Evolutionary conservation across 768 basidiomycete species (phyloP).

Genomic region (Amanita exitialis): DNA sequence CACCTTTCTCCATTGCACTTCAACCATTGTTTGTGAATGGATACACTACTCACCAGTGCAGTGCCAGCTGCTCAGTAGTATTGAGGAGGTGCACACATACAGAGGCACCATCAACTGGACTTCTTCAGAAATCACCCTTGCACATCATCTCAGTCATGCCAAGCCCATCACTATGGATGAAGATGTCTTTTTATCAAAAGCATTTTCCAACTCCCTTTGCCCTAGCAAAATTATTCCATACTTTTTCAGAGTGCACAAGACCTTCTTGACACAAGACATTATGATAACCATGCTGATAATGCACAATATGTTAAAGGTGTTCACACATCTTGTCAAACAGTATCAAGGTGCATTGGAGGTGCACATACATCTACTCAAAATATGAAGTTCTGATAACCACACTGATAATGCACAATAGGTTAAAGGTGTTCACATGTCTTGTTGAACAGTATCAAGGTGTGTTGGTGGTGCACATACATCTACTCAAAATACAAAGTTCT

Average conservation of each 20-base stretch:
- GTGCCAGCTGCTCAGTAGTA: conserved; percentile 1
- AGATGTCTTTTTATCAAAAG: conserved; percentile 54
- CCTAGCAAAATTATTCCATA: conserved; percentile 75
- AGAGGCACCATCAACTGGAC: conserved; percentile 17
- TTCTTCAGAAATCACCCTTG: conserved; percentile 23
- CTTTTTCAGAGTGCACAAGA: conserved; percentile 60
- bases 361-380: neutral
- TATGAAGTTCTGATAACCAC: conserved; percentile 4
- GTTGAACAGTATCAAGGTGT: too few species aligned
- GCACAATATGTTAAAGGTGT: conserved; percentile 63
- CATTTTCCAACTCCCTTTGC: conserved; percentile 57
- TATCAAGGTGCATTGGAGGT: conserved; percentile 47
- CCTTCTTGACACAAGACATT: conserved; percentile 54
- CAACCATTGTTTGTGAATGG: conserved; percentile 7
- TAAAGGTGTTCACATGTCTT: too few species aligned
- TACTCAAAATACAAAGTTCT: too few species aligned
- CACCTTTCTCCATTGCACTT: conserved; percentile 9
- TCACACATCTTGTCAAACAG: conserved; percentile 63
- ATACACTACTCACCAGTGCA: conserved; percentile 3
- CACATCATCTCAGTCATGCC: conserved; percentile 22
- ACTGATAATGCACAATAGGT: too few species aligned
- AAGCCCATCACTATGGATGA: conserved; percentile 29
- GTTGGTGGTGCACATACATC: too few species aligned
- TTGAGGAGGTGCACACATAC: conserved; percentile 1
- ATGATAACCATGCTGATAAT: conserved; percentile 84